phyloP scores from a whole-genome alignment of 805 yeast species.

The Candida piceae region DNA sequence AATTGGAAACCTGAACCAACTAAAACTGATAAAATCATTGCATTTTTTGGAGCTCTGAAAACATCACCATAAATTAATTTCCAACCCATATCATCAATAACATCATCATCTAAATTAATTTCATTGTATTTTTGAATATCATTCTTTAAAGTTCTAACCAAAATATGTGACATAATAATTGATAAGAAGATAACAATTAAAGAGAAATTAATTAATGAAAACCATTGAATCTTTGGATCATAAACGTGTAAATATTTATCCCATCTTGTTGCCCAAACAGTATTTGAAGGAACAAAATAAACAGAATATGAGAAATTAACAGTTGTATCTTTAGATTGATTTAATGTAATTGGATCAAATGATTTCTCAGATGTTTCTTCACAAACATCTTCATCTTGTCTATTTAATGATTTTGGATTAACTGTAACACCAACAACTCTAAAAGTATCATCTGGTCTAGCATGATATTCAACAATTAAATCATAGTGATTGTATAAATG shows the following conservation, averaged over 20 bases:
- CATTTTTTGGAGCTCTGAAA: constrained; percentile 73
- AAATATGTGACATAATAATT: constrained; percentile 69
- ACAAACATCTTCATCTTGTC: constrained; percentile 11
- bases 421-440: constrained; percentile 92
- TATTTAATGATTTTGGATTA: constrained; percentile 51
- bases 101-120: constrained; percentile 78
- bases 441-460: constrained; percentile 57
- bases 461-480: constrained; percentile 76
- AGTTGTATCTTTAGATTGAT: constrained; percentile 42
- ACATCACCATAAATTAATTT: constrained; percentile 93
- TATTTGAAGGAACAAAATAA: constrained; percentile 58
- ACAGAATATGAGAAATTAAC: constrained; percentile 89
- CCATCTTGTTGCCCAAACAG: constrained; percentile 98
- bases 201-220: constrained; percentile 82
- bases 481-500: constrained; percentile 79
- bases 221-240: constrained; percentile 95
- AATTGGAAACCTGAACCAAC: constrained; percentile 89
- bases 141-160: constrained; percentile 71
- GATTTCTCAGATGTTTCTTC: constrained; percentile 16
- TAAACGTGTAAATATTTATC: constrained; percentile 89
- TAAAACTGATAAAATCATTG: constrained; percentile 69
- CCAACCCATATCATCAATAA: constrained; percentile 96
- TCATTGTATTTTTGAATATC: constrained; percentile 89
- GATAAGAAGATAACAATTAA: constrained; percentile 74
- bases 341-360: constrained; percentile 40